Evolutionary conservation across 345 rosid genomes (phyloP).

Genomic region (Rhodamnia argentea): DNA sequence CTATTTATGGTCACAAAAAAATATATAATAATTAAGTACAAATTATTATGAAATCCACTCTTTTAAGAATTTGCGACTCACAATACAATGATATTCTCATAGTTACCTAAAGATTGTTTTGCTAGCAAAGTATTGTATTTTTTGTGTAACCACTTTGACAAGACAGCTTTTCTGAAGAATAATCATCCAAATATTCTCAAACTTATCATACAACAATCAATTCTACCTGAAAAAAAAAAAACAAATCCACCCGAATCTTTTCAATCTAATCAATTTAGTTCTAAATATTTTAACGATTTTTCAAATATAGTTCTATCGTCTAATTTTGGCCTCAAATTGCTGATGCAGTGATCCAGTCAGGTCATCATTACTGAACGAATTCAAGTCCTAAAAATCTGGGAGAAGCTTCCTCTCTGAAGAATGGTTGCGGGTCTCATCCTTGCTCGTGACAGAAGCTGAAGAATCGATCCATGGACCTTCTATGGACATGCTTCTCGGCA

Average conservation of each 20-base stretch:
- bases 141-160: background rate
- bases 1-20: too few relatives aligned
- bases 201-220: rapidly evolving
- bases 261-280: background rate
- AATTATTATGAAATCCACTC: too few relatives aligned
- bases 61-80: too few relatives aligned
- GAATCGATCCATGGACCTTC: conserved; percentile 64
- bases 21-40: too few relatives aligned
- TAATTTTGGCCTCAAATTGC: too few relatives aligned
- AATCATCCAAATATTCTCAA: background rate
- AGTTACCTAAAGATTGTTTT: too few relatives aligned
- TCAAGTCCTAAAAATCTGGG: background rate
- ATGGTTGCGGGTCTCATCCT: conserved; percentile 11
- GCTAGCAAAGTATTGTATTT: too few relatives aligned
- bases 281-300: background rate
- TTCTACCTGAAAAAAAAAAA: too few relatives aligned
- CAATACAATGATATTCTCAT: too few relatives aligned
- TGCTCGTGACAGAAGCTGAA: conserved; percentile 22
- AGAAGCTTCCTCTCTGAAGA: conserved; percentile 25
- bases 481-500: conserved; percentile 30
- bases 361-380: background rate
- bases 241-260: background rate
- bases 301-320: too few relatives aligned
- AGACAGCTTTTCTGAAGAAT: background rate
- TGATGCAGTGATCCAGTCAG: too few relatives aligned